Percentiles rank a stretch among this genome's conserved stretches.
Conservation (phyloP, 176 grass and related monocot species). For the Oryza glaberrima region DNA sequence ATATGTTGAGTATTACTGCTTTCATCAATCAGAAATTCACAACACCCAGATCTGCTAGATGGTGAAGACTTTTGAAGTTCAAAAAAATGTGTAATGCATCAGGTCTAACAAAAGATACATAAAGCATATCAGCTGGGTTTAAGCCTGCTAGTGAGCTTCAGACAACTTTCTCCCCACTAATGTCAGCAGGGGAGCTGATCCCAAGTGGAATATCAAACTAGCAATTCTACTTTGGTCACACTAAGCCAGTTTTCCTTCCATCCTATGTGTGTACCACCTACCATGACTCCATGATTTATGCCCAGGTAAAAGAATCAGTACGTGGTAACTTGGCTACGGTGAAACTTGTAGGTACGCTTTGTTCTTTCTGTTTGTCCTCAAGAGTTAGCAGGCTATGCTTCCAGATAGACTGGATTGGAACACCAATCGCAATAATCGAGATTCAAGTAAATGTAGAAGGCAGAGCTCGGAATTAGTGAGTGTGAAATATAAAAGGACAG, state of each 20-base stretch:
- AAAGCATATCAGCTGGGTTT: neutral
- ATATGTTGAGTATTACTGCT: neutral
- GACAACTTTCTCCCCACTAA: conserved; percentile 9
- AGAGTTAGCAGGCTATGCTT: neutral
- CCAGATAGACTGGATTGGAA: neutral
- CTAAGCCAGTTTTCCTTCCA: neutral
- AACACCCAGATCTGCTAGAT: conserved; percentile 1
- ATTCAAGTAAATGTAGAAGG: conserved; percentile 14
- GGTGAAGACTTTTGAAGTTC: neutral
- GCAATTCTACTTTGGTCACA: neutral
- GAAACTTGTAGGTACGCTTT: neutral
- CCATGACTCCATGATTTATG: neutral
- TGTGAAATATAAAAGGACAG: neutral
- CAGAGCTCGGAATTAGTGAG: neutral
- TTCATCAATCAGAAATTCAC: neutral
- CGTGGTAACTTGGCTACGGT: neutral
- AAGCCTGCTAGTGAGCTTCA: conserved; percentile 2
- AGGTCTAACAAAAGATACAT: neutral
- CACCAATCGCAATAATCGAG: neutral
- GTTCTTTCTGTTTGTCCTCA: neutral
- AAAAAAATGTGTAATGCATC: neutral
- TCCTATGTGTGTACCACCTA: neutral
- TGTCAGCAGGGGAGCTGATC: neutral
- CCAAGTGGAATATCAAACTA: neutral
- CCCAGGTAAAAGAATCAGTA: neutral